A percentile compares a stretch with the other conserved stretches of the same genome.
Conservation (phyloP, 2,329 filamentous ascomycete species). For the Trichoderma atrobrunneum region DNA sequence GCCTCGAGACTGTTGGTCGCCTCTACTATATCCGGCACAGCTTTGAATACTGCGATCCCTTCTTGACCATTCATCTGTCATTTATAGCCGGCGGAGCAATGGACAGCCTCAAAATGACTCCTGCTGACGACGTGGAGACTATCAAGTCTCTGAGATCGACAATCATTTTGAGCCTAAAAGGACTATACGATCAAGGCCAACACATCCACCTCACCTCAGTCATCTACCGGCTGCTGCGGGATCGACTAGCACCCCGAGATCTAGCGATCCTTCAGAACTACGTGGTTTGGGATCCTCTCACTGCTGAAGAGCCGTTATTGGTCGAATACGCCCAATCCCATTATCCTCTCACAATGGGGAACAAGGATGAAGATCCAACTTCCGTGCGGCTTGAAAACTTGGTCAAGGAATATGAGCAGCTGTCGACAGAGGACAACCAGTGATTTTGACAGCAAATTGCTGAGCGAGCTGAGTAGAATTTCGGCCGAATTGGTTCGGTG, state of each 20-base stretch:
- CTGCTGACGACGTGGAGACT: neutral
- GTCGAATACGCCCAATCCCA: constrained; percentile 4
- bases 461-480: neutral
- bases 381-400: neutral
- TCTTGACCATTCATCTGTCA: constrained; percentile 1
- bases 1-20: constrained; percentile 33
- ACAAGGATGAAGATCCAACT: neutral
- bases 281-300: neutral
- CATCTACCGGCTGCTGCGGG: constrained; percentile 4
- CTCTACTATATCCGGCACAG: constrained; percentile 37
- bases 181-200: constrained; percentile 17
- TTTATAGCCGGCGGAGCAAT: constrained; percentile 8
- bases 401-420: neutral
- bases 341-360: constrained; percentile 1
- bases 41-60: constrained; percentile 21
- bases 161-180: constrained; percentile 11
- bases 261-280: neutral
- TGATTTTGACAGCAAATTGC: neutral
- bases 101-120: neutral
- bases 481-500: neutral
- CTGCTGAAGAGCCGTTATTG: neutral
- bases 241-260: neutral
- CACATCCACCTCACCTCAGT: constrained; percentile 3
- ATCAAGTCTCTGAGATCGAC: constrained; percentile 2
- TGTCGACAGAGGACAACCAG: neutral